phyloP scores from a whole-genome alignment of 2,329 filamentous ascomycete genomes.

The Alternaria angustiovoidea region DNA sequence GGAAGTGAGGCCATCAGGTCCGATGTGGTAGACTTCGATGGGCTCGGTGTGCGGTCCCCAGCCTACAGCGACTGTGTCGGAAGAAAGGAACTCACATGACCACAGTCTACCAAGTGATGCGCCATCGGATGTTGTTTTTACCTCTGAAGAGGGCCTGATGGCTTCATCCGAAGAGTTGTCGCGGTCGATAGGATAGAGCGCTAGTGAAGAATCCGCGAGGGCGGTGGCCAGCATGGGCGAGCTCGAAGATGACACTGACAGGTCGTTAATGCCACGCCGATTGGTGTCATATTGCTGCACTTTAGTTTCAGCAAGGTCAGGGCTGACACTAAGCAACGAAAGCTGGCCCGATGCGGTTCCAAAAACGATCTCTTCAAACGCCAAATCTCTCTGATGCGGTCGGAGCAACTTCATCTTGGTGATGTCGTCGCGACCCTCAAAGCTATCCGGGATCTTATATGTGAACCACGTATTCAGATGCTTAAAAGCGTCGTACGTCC shows the following conservation, averaged over 20 bases:
- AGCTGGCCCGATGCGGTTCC: conserved; percentile 66
- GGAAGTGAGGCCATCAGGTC: conserved; percentile 53
- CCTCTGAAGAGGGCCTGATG: conserved; percentile 25
- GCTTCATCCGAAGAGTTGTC: conserved; percentile 38
- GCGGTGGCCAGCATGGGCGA: conserved; percentile 61
- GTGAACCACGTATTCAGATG: conserved; percentile 58
- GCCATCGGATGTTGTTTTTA: conserved; percentile 23
- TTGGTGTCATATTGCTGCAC: conserved; percentile 53
- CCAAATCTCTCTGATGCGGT: conserved; percentile 48
- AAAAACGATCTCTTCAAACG: conserved; percentile 60
- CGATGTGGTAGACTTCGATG: conserved; percentile 61
- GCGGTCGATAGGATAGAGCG: conserved; percentile 54
- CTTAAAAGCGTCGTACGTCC: conserved; percentile 43
- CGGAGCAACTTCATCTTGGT: conserved; percentile 63
- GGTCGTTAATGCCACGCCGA: conserved; percentile 56
- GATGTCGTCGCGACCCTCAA: conserved; percentile 66
- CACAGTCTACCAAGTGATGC: conserved; percentile 47
- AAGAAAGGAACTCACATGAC: conserved; percentile 63
- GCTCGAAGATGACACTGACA: conserved; percentile 54
- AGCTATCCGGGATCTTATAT: conserved; percentile 60
- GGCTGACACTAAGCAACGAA: conserved; percentile 37
- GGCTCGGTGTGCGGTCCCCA: conserved; percentile 54
- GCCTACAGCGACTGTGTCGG: conserved; percentile 61
- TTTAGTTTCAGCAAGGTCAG: conserved; percentile 17
- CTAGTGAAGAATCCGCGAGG: conserved; percentile 56